These are phyloP conservation scores for Flaveria floridana DNA, from an alignment of 140 eudicot species.

Conservation along the genomic window DNA sequence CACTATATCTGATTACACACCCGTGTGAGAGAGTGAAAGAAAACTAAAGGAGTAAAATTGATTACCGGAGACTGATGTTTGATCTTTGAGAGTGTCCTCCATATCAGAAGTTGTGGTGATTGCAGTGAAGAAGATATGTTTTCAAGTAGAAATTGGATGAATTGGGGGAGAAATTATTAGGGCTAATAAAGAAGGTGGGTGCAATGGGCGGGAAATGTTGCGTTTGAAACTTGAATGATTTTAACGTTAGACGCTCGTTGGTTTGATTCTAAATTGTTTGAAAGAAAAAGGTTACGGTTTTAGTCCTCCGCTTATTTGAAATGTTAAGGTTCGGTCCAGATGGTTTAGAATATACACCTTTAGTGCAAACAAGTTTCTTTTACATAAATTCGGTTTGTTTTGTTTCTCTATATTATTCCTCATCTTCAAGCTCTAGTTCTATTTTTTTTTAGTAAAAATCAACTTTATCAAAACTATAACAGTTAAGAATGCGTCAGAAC, in stretches of 20 bases:
- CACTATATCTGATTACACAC: background rate
- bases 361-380: background rate
- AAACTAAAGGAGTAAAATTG: background rate
- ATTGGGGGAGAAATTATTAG: constrained; percentile 22
- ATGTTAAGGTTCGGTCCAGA: background rate
- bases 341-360: background rate
- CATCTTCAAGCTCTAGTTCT: no score
- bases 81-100: constrained; percentile 54
- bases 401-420: no score
- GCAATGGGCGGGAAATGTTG: constrained; percentile 30
- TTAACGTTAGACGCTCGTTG: constrained; percentile 21
- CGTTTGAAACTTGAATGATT: constrained; percentile 26
- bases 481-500: no score
- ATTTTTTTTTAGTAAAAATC: no score
- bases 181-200: constrained; percentile 27
- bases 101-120: constrained; percentile 20
- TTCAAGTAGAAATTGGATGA: background rate
- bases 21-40: background rate
- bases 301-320: constrained; percentile 5
- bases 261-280: background rate
- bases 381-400: background rate
- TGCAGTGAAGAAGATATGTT: background rate
- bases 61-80: constrained; percentile 50
- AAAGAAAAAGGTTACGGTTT: background rate
- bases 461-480: no score